A percentile compares a stretch with the other conserved stretches of the same genome.
Conservation (phyloP, 108 stramenopile genomes). For the Cyclotella distinguenda region DNA sequence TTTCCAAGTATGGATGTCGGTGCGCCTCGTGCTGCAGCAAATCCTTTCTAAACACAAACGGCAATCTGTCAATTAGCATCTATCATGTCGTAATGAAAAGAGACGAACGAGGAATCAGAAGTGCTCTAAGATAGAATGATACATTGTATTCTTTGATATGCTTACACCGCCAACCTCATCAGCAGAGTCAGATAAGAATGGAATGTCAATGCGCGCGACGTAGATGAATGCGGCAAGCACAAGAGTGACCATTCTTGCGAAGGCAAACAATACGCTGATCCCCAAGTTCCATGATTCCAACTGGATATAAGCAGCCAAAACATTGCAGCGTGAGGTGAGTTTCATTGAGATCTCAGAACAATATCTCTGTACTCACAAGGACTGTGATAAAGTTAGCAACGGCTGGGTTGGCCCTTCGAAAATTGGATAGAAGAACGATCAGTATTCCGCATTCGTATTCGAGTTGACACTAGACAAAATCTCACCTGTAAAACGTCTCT, state of each 20-base stretch:
- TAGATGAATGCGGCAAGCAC: slow-evolving; percentile 31
- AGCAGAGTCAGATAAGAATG: slow-evolving; percentile 57
- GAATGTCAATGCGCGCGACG: slow-evolving; percentile 57
- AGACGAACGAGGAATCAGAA: not conserved
- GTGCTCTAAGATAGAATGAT: not conserved
- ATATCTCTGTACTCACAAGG: not conserved
- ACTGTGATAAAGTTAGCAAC: slow-evolving; percentile 19
- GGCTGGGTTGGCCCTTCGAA: slow-evolving; percentile 15
- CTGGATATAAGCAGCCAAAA: not conserved
- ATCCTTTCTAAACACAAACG: slow-evolving; percentile 37
- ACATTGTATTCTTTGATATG: not conserved
- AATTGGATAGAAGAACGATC: not conserved
- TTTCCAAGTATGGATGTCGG: slow-evolving; percentile 70
- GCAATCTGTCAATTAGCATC: slow-evolving; percentile 35
- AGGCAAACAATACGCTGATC: slow-evolving; percentile 38
- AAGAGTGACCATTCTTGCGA: slow-evolving; percentile 46
- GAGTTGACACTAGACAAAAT: not conserved
- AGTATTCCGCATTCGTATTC: no score
- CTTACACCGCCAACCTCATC: slow-evolving; percentile 21
- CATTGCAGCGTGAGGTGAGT: not conserved
- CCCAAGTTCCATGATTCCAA: slow-evolving; percentile 26
- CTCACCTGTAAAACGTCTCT: slow-evolving; percentile 12
- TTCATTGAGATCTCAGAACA: not conserved
- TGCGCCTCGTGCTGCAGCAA: slow-evolving; percentile 53
- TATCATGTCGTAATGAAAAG: not conserved